These are phyloP conservation scores for Picea engelmannii DNA, from an alignment of 83 land plant genomes.

Conservation along the genomic window DNA sequence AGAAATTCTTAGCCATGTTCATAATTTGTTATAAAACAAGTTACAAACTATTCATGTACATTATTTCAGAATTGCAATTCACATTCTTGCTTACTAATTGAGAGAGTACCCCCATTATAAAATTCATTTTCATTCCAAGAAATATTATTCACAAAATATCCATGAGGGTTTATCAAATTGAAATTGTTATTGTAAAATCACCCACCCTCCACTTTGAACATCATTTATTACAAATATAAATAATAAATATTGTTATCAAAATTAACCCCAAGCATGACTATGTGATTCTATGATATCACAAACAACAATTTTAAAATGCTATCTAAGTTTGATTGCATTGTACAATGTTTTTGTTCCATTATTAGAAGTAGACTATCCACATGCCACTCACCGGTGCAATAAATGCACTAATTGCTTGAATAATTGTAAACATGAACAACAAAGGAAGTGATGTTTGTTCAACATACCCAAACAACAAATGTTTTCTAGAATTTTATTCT, in stretches of 20 bases:
- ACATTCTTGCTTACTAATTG: too few relatives aligned
- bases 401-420: constrained; percentile 88
- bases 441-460: constrained; percentile 40
- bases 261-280: not conserved
- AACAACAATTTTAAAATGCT: not conserved
- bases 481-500: not conserved
- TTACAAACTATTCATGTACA: not conserved
- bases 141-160: too few relatives aligned
- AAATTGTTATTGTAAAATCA: too few relatives aligned
- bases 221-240: too few relatives aligned
- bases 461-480: constrained; percentile 50
- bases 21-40: not conserved
- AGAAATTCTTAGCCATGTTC: not conserved
- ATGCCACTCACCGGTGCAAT: constrained; percentile 49
- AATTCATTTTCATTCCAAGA: too few relatives aligned
- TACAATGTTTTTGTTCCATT: not conserved
- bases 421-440: constrained; percentile 93
- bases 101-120: too few relatives aligned
- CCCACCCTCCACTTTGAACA: too few relatives aligned
- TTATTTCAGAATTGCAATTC: too few relatives aligned
- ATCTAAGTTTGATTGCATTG: not conserved
- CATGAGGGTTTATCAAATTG: too few relatives aligned
- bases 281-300: not conserved
- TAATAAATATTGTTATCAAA: not conserved
- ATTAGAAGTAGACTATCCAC: not conserved